Percentiles rank a stretch among this genome's conserved stretches.
phyloP scores from a whole-genome alignment of 371 early-diverging fungal genomes.

The Mortierella sp. region DNA sequence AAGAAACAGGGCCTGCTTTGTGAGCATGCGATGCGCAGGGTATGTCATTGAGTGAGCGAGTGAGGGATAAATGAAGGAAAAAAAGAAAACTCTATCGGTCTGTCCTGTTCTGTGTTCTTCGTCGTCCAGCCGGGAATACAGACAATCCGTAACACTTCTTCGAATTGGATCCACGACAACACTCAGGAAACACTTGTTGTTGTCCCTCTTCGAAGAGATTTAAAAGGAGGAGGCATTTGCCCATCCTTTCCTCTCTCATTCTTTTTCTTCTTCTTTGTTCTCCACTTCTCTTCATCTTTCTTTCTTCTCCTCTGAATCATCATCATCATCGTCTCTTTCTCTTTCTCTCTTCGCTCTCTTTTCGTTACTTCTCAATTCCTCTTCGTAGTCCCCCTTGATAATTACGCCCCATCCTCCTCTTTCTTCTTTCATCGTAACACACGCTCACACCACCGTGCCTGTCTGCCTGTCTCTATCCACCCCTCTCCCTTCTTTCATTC shows the following conservation, averaged over 20 bases:
- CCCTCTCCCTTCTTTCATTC: neutral
- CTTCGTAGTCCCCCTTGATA: neutral
- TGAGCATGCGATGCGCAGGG: neutral
- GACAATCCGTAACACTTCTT: conserved; percentile 13
- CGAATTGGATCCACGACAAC: too few species aligned
- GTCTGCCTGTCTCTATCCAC: neutral
- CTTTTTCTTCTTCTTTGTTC: neutral
- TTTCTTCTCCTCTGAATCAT: neutral
- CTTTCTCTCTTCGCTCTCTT: neutral
- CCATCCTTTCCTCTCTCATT: neutral
- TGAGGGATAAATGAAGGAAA: conserved; percentile 4
- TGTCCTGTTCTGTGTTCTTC: neutral
- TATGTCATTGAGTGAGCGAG: too few species aligned
- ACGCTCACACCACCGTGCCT: neutral
- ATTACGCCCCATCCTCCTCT: neutral
- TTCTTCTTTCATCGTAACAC: neutral
- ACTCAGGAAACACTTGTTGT: too few species aligned
- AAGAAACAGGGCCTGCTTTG: neutral
- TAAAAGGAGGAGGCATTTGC: neutral
- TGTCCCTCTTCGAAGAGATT: neutral
- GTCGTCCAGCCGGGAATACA: conserved; percentile 19
- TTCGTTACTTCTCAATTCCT: neutral
- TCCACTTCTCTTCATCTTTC: neutral
- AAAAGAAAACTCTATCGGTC: neutral
- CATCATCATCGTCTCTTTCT: neutral